Conservation (phyloP, 805 yeast genomes). For the Saccharomycopsis sp. region DNA sequence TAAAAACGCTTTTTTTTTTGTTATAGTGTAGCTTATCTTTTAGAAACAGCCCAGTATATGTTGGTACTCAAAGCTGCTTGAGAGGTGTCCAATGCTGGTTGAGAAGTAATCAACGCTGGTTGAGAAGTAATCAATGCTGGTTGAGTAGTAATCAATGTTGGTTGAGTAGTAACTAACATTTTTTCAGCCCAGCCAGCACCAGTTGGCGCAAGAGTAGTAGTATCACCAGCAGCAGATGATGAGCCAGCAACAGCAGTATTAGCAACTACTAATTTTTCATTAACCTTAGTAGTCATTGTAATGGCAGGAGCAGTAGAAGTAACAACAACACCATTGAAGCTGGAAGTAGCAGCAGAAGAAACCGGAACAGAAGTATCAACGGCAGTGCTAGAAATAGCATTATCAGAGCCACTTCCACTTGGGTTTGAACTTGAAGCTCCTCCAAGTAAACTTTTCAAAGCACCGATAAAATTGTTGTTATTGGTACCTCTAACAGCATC, state of each 20-base stretch:
- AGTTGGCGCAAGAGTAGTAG: background rate
- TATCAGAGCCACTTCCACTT: background rate
- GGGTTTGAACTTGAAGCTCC: background rate
- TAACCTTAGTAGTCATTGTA: too few relatives aligned
- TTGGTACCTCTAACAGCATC: constrained; percentile 44
- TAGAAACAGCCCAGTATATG: background rate
- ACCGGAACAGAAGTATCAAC: background rate
- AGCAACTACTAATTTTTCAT: too few relatives aligned
- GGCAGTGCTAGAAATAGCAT: background rate
- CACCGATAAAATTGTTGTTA: constrained; percentile 20
- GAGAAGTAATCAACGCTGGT: too few relatives aligned
- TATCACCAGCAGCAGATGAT: background rate
- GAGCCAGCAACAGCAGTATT: too few relatives aligned
- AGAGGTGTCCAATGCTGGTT: too few relatives aligned
- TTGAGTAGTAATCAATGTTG: too few relatives aligned
- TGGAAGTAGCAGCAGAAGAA: background rate
- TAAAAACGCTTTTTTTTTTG: background rate
- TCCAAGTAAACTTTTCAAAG: constrained; percentile 9
- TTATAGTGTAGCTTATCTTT: background rate
- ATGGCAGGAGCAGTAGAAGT: background rate
- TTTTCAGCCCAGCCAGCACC: background rate
- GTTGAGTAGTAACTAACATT: too few relatives aligned
- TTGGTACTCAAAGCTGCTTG: background rate
- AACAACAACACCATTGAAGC: too few relatives aligned
- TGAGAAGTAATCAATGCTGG: too few relatives aligned